A percentile compares a stretch with the other conserved stretches of the same genome.
phyloP scores from a whole-genome alignment of 202 grass and related monocot species.

The Saccharum hybrid region DNA sequence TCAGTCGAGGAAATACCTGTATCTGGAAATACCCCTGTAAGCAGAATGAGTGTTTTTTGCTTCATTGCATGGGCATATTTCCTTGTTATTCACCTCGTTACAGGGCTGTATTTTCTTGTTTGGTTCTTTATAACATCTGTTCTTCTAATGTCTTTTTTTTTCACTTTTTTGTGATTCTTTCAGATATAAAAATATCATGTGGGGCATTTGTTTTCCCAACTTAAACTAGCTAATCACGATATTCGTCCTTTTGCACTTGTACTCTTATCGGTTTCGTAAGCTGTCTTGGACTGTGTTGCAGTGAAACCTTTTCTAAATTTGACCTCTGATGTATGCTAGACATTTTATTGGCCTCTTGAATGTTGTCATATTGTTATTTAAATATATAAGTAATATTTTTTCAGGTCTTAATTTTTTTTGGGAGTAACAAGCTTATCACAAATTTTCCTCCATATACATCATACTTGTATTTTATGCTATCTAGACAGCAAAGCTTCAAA shows the following conservation, averaged over 20 bases:
- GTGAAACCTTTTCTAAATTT: background rate
- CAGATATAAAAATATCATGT: background rate
- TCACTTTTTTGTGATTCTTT: background rate
- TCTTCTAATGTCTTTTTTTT: slow-evolving; percentile 10
- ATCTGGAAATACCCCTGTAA: slow-evolving; percentile 75
- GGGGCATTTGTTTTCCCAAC: background rate
- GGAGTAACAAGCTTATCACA: slow-evolving; percentile 20
- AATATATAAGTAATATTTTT: slow-evolving; percentile 4
- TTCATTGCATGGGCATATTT: slow-evolving; percentile 27
- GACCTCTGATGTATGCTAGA: background rate
- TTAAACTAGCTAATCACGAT: background rate
- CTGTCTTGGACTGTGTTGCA: background rate
- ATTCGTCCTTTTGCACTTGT: background rate
- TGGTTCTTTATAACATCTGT: slow-evolving; percentile 20
- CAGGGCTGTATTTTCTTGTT: slow-evolving; percentile 29
- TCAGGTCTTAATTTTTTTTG: slow-evolving; percentile 21
- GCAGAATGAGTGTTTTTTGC: slow-evolving; percentile 45
- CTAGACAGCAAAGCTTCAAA: background rate
- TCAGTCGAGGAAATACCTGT: slow-evolving; percentile 42
- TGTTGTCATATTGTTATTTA: background rate
- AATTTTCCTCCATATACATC: background rate
- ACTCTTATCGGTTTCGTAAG: background rate
- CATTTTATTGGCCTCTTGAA: background rate
- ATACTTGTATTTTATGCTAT: background rate
- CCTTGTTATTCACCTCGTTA: background rate